Conservation (phyloP, 352 stramenopile genomes). For the Pythium aphanidermatum region DNA sequence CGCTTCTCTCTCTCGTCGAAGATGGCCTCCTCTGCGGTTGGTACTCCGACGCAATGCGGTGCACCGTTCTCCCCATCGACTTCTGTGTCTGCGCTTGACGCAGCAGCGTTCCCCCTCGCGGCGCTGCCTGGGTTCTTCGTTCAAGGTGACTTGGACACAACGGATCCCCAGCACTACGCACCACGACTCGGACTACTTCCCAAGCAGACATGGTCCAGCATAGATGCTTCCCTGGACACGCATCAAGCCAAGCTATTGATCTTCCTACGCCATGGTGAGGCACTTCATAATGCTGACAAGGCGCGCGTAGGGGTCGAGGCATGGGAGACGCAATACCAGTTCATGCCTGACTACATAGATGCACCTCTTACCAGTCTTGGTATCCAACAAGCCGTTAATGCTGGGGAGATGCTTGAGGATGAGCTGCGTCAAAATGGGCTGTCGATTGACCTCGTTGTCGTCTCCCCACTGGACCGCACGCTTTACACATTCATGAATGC, state of each 20-base stretch:
- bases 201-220: slow-evolving; percentile 32
- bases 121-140: slow-evolving; percentile 35
- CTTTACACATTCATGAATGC: slow-evolving; percentile 50
- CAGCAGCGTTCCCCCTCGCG: slow-evolving; percentile 6
- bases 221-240: slow-evolving; percentile 28
- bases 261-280: slow-evolving; percentile 61
- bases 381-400: slow-evolving; percentile 27
- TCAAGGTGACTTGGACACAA: slow-evolving; percentile 27
- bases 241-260: slow-evolving; percentile 40
- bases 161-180: slow-evolving; percentile 26
- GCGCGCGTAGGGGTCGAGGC: slow-evolving; percentile 36
- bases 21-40: too few relatives aligned
- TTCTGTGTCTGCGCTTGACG: neutral
- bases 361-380: slow-evolving; percentile 44
- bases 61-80: slow-evolving; percentile 8
- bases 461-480: slow-evolving; percentile 64
- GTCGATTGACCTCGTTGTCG: slow-evolving; percentile 46
- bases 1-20: too few relatives aligned
- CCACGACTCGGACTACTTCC: slow-evolving; percentile 36
- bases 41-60: too few relatives aligned
- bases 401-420: slow-evolving; percentile 29
- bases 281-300: slow-evolving; percentile 62
- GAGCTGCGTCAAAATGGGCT: slow-evolving; percentile 40
- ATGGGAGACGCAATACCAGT: slow-evolving; percentile 51
- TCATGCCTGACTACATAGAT: slow-evolving; percentile 45